Percentiles rank a stretch among this genome's conserved stretches.
These are phyloP conservation scores for Diaporthe batatas DNA, from an alignment of 2,329 filamentous ascomycete species.

Conservation along the genomic window DNA sequence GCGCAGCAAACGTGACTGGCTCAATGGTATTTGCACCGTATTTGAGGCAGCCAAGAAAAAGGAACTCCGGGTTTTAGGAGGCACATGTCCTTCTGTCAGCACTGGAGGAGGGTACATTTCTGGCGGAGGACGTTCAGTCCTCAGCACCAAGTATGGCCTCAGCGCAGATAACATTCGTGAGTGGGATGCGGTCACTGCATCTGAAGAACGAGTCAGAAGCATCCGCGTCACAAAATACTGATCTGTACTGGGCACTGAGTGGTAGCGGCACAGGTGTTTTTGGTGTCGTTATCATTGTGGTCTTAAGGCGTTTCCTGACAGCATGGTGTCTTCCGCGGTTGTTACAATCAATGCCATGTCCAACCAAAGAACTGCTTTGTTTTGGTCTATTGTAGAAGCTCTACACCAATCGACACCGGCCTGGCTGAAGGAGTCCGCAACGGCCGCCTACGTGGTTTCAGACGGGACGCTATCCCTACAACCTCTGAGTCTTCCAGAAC, in stretches of 20 bases:
- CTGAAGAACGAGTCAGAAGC: conserved; percentile 57
- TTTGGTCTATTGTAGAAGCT: conserved; percentile 20
- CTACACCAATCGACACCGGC: conserved; percentile 1
- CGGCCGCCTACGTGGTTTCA: conserved; percentile 10
- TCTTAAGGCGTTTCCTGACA: neutral
- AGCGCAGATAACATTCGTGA: conserved; percentile 62
- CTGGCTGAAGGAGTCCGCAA: conserved; percentile 17
- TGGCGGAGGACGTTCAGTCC: conserved; percentile 65
- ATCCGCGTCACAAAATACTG: conserved; percentile 54
- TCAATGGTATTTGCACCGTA: too few species aligned
- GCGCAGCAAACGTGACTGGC: neutral
- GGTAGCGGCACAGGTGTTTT: conserved; percentile 57
- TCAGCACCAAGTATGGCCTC: conserved; percentile 57
- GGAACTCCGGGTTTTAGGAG: conserved; percentile 52
- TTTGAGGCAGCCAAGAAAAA: conserved; percentile 61
- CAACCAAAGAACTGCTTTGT: conserved; percentile 14
- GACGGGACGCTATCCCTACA: conserved; percentile 19
- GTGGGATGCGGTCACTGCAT: conserved; percentile 60
- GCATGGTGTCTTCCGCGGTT: conserved; percentile 1
- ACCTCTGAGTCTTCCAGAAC: conserved; percentile 15
- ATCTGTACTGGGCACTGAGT: conserved; percentile 63
- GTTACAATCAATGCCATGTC: conserved; percentile 5
- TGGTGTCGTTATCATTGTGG: conserved; percentile 47
- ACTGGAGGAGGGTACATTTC: conserved; percentile 60
- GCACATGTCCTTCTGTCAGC: conserved; percentile 57